Evolutionary conservation across 257 asterid species (phyloP).

Genomic region (Solanum dulcamara): DNA sequence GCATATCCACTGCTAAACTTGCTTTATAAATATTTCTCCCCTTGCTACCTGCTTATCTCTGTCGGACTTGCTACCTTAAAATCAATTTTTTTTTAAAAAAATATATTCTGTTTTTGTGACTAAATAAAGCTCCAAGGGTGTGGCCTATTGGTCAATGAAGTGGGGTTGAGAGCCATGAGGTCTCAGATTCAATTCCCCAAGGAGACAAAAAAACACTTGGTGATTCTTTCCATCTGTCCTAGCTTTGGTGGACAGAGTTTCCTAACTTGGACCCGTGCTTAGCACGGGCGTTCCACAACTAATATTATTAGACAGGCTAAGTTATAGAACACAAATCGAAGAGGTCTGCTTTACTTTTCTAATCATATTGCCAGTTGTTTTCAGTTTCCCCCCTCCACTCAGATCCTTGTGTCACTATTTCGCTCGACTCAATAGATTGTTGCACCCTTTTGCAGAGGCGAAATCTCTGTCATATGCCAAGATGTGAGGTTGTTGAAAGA

Average conservation of each 20-base stretch:
- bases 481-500: slow-evolving; percentile 61
- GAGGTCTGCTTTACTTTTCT: neutral
- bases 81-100: neutral
- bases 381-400: neutral
- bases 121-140: no score
- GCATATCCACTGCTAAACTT: neutral
- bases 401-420: neutral
- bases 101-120: no score
- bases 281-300: neutral
- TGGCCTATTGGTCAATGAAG: no score
- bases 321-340: neutral
- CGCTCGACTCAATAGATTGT: neutral
- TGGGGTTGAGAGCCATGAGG: no score
- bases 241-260: no score
- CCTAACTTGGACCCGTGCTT: no score
- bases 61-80: neutral
- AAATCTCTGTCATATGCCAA: slow-evolving; percentile 66
- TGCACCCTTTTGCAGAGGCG: slow-evolving; percentile 50
- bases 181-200: no score
- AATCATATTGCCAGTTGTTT: neutral
- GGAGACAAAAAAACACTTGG: no score
- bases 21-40: neutral
- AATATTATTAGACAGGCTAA: neutral
- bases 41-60: neutral
- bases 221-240: no score